A percentile compares a stretch with the other conserved stretches of the same genome.
phyloP scores from a whole-genome alignment of 352 stramenopile species.

The Stephanocyclus meneghinianus region DNA sequence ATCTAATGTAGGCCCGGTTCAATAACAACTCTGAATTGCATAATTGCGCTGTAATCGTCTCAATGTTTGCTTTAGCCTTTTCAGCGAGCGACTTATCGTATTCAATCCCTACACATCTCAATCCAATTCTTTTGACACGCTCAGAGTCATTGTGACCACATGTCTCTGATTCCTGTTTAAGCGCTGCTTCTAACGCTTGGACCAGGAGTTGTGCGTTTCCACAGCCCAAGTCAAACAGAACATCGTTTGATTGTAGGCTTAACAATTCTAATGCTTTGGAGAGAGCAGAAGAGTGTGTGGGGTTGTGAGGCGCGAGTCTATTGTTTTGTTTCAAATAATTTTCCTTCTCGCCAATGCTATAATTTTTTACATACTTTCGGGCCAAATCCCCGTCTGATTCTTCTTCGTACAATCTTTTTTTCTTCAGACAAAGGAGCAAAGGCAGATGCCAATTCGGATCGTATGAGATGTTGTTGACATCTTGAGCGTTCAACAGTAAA shows the following conservation, averaged over 20 bases:
- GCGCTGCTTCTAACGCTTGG: constrained; percentile 42
- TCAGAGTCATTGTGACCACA: neutral
- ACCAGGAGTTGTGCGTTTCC: constrained; percentile 76
- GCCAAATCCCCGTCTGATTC: constrained; percentile 38
- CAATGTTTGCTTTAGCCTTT: constrained; percentile 31
- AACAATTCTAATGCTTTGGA: constrained; percentile 54
- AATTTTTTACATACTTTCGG: constrained; percentile 25
- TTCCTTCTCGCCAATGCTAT: neutral
- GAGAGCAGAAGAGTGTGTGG: constrained; percentile 34
- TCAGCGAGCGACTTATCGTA: constrained; percentile 57
- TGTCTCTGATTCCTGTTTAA: neutral
- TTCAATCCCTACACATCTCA: constrained; percentile 78
- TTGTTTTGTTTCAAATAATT: constrained; percentile 8
- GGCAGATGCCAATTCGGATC: constrained; percentile 69
- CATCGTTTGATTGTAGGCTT: constrained; percentile 50
- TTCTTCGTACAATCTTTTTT: constrained; percentile 61
- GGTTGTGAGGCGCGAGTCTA: constrained; percentile 74
- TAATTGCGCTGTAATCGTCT: constrained; percentile 6
- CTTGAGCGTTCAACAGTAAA: neutral
- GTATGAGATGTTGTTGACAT: constrained; percentile 34
- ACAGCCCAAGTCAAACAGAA: constrained; percentile 83
- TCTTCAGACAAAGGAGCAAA: constrained; percentile 62
- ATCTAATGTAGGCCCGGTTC: constrained; percentile 53
- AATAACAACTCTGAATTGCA: constrained; percentile 17
- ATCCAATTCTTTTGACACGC: neutral